phyloP scores from a whole-genome alignment of 2,329 filamentous ascomycete genomes.

The Fusarium sp. region DNA sequence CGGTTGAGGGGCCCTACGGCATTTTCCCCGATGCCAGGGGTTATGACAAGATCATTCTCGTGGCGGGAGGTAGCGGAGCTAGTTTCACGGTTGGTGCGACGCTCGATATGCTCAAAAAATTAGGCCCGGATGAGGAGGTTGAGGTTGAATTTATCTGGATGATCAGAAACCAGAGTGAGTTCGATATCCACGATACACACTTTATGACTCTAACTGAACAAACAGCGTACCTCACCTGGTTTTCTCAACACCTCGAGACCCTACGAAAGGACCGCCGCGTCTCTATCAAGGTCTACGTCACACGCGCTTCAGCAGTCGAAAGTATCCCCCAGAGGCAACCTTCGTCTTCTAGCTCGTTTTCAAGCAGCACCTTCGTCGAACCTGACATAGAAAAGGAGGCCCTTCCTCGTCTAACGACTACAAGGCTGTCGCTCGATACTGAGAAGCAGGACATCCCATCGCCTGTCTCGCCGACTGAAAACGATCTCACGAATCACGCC shows the following conservation, averaged over 20 bases:
- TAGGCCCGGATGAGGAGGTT: slow-evolving; percentile 39
- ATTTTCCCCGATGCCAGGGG: slow-evolving; percentile 66
- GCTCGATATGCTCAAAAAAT: slow-evolving; percentile 55
- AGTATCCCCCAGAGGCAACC: slow-evolving; percentile 15
- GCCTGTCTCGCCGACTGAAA: slow-evolving; percentile 1
- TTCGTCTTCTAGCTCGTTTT: slow-evolving; percentile 31
- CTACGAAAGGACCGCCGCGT: slow-evolving; percentile 53
- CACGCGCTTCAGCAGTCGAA: slow-evolving; percentile 43
- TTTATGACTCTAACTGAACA: slow-evolving; percentile 7
- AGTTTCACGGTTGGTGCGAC: slow-evolving; percentile 66
- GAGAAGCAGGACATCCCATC: slow-evolving; percentile 41
- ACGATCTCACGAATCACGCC: slow-evolving; percentile 24
- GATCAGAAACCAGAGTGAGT: slow-evolving; percentile 56
- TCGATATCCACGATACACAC: accelerated
- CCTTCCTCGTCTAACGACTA: slow-evolving; percentile 9
- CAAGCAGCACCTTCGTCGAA: slow-evolving; percentile 9
- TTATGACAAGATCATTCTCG: slow-evolving; percentile 70
- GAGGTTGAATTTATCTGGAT: slow-evolving; percentile 60
- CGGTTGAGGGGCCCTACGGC: slow-evolving; percentile 73
- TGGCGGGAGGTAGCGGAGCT: slow-evolving; percentile 74
- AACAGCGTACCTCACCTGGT: slow-evolving; percentile 58
- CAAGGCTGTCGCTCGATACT: slow-evolving; percentile 16
- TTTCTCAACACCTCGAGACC: slow-evolving; percentile 54
- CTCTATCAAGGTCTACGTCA: slow-evolving; percentile 56
- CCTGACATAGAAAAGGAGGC: slow-evolving; percentile 32